phyloP scores from a whole-genome alignment of 148 eudicot species.

The Camellia sinensis region DNA sequence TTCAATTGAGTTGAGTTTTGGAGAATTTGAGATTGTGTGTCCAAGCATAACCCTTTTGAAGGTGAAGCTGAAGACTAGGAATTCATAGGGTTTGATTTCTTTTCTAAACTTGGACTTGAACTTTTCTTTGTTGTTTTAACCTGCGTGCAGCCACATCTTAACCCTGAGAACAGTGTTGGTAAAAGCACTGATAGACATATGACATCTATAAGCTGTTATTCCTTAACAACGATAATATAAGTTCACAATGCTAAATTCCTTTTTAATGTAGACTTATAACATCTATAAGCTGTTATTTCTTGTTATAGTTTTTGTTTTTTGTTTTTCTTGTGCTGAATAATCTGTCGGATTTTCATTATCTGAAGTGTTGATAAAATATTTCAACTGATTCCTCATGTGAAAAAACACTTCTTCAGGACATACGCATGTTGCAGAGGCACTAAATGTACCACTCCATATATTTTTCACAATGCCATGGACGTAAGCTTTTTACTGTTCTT shows the following conservation, averaged over 20 bases:
- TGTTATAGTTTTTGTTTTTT: not conserved
- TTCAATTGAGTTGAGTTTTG: no score
- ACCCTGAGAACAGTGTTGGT: no score
- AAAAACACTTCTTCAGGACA: constrained; percentile 48
- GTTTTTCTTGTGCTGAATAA: not conserved
- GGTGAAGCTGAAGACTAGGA: no score
- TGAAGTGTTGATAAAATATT: not conserved
- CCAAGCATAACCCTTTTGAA: no score
- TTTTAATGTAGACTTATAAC: not conserved
- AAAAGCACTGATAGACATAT: no score
- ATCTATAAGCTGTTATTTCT: not conserved
- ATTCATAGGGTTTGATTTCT: no score
- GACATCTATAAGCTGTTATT: no score
- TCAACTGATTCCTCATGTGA: constrained; percentile 18
- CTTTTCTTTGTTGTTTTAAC: no score
- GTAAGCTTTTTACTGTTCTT: constrained; percentile 34
- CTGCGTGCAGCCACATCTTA: no score
- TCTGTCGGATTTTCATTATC: not conserved
- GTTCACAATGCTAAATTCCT: not conserved
- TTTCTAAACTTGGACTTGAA: no score
- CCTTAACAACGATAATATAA: no score
- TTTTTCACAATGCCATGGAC: constrained; percentile 85
- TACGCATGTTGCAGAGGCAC: constrained; percentile 67
- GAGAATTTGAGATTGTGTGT: no score
- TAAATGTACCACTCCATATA: constrained; percentile 62